Percentiles rank a stretch among this genome's conserved stretches.
These are phyloP conservation scores for Diaporthe destruens DNA, from an alignment of 2,329 filamentous ascomycete species.

Conservation along the genomic window DNA sequence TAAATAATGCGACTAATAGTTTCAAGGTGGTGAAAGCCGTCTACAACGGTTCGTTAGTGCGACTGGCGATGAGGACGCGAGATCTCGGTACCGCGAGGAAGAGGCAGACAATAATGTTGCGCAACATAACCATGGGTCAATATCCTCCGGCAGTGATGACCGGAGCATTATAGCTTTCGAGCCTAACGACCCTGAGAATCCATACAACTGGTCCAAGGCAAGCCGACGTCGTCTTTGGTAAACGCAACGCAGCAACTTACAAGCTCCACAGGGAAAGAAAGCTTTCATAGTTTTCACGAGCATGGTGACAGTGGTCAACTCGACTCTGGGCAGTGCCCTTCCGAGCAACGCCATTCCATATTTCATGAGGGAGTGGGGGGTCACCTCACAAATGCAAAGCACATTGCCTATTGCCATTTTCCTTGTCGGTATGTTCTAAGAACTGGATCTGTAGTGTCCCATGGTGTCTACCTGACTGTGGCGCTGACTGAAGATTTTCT, in stretches of 20 bases:
- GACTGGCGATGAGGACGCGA: conserved; percentile 58
- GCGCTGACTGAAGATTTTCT: not conserved
- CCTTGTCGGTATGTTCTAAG: conserved; percentile 59
- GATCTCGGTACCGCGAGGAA: conserved; percentile 57
- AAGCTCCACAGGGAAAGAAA: conserved; percentile 63
- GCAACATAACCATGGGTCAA: conserved; percentile 46
- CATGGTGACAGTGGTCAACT: conserved; percentile 74
- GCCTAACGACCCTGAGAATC: conserved; percentile 63
- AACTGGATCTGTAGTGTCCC: not conserved
- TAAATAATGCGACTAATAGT: not conserved
- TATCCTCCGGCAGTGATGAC: conserved; percentile 47
- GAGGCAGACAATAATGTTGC: conserved; percentile 52
- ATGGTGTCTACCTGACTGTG: not conserved
- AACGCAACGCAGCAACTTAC: conserved; percentile 35
- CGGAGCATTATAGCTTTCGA: conserved; percentile 60
- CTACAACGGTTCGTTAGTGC: conserved; percentile 41
- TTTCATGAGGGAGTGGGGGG: conserved; percentile 68
- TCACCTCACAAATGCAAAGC: conserved; percentile 60
- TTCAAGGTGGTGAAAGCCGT: conserved; percentile 34
- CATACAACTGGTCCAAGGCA: conserved; percentile 64
- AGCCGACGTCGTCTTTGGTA: not conserved
- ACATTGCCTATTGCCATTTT: conserved; percentile 74
- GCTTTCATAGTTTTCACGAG: conserved; percentile 64
- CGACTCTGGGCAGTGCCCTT: conserved; percentile 74
- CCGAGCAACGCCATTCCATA: conserved; percentile 72